These are phyloP conservation scores for Vaccinium myrtillus DNA, from an alignment of 148 eudicot genomes.

Conservation along the genomic window DNA sequence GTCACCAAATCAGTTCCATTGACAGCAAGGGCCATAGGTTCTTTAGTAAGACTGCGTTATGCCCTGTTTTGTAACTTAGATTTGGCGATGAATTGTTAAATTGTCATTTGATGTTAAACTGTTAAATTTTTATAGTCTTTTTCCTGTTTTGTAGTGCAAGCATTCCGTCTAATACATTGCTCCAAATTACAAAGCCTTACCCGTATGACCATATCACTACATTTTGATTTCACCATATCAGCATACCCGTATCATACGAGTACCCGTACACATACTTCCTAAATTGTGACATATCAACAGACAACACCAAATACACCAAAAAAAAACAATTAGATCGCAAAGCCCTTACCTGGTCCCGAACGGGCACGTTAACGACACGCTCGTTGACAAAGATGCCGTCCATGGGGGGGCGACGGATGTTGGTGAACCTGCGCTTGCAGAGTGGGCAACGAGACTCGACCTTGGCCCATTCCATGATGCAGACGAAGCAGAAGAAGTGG, in stretches of 20 bases:
- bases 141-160: background rate
- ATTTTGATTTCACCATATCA: no score
- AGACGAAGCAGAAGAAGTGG: constrained; percentile 80
- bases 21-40: background rate
- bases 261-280: no score
- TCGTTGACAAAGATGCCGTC: constrained; percentile 46
- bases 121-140: background rate
- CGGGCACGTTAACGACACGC: constrained; percentile 56
- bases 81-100: background rate
- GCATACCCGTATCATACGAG: no score
- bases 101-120: background rate
- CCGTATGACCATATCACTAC: no score
- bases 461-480: constrained; percentile 89
- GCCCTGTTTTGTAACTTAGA: background rate
- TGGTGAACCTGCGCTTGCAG: constrained; percentile 64
- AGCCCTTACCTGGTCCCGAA: constrained; percentile 71
- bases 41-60: background rate
- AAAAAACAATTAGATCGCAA: background rate
- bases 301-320: background rate
- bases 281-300: no score
- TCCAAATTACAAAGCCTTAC: background rate
- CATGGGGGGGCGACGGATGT: constrained; percentile 57
- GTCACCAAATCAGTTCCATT: background rate
- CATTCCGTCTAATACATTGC: background rate
- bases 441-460: constrained; percentile 85